A percentile compares a stretch with the other conserved stretches of the same genome.
phyloP scores from a whole-genome alignment of 2,329 filamentous ascomycete species.

The Xylariaceae sp. region DNA sequence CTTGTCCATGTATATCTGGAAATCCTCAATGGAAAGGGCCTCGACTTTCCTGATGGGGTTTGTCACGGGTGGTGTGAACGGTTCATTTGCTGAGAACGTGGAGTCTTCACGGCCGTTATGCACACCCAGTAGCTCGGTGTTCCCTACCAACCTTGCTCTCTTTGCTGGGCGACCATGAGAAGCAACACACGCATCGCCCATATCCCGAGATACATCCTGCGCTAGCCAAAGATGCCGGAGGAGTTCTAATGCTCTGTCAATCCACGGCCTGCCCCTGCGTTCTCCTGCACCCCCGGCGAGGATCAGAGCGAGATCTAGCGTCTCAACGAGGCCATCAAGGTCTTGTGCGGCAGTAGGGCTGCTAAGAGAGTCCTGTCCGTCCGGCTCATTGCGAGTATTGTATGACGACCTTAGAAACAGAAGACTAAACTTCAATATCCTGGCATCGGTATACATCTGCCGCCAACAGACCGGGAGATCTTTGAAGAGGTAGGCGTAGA shows the following conservation, averaged over 20 bases:
- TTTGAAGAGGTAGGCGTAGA: constrained; percentile 66
- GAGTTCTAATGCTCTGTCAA: constrained; percentile 48
- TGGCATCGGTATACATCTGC: constrained; percentile 66
- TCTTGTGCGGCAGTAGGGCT: constrained; percentile 15
- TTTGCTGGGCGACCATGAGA: constrained; percentile 16
- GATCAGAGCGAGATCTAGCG: constrained; percentile 73
- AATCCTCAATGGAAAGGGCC: constrained; percentile 52
- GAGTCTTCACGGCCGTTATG: not conserved
- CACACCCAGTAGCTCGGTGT: not conserved
- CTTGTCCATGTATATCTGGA: constrained; percentile 57
- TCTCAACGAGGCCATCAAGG: constrained; percentile 56
- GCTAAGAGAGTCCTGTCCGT: not conserved
- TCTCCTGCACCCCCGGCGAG: constrained; percentile 61
- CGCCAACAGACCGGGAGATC: constrained; percentile 66
- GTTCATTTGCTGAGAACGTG: constrained; percentile 36
- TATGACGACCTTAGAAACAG: constrained; percentile 27
- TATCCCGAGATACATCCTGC: not conserved
- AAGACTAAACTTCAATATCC: constrained; percentile 56
- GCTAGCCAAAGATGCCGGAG: constrained; percentile 30
- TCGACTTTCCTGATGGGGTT: constrained; percentile 41
- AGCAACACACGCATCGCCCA: not conserved
- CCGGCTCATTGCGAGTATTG: constrained; percentile 5
- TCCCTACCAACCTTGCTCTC: constrained; percentile 15
- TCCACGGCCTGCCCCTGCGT: constrained; percentile 46
- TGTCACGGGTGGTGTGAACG: constrained; percentile 41